Evolutionary conservation across 2,329 filamentous ascomycete species (phyloP), one percentile per base, ranked within the genome.

Genomic region (Claviceps sp.): DNA sequence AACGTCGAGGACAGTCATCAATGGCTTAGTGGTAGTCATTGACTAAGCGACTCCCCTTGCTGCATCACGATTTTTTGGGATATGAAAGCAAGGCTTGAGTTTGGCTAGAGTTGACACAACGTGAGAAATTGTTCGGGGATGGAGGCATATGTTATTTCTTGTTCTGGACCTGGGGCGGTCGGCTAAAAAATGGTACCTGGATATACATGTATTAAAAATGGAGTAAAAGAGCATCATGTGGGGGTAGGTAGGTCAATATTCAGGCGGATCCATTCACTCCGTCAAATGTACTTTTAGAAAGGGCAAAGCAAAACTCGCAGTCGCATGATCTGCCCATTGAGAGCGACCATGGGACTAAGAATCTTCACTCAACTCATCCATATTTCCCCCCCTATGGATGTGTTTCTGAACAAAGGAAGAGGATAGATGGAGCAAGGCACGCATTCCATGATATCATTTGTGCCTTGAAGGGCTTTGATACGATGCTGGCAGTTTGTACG

Each of bases 1-100:
- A 81, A 68, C 69, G 73, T 55, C 68, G 78, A 49, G 74, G 76
- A 22, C 50, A 55, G 43, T 51, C 56, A 47, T 44, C 52, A 19
- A 30, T 19, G 6, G 45, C 45, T 30, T 55, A 50, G 26, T 50
- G 14, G 14, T 30, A 17, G 17, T 45, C 8, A n/a, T 46, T 26
- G 49, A 14, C 6, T 2, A 26, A 44, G 14, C n/a, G 40, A 50
- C 8, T 14, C 17, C 13, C 17, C 4, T n/a, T 5, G 22, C 47
- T 1, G n/a, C 17, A 22, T 24, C 26, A 44, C 2, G 13, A 37
- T 38, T 43, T 14, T 42, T 30, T 22, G 40, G 5, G 10, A 16
- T 5, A 38, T 10, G 37, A 7, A 37, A 37, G 22, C 7, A 50
- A 38, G 40, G 26, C 30, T 30, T 43, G 40, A 42, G 13, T 41